Conservation (phyloP, 1,139 yeast genomes). For the Geotrichum bryndzae region DNA sequence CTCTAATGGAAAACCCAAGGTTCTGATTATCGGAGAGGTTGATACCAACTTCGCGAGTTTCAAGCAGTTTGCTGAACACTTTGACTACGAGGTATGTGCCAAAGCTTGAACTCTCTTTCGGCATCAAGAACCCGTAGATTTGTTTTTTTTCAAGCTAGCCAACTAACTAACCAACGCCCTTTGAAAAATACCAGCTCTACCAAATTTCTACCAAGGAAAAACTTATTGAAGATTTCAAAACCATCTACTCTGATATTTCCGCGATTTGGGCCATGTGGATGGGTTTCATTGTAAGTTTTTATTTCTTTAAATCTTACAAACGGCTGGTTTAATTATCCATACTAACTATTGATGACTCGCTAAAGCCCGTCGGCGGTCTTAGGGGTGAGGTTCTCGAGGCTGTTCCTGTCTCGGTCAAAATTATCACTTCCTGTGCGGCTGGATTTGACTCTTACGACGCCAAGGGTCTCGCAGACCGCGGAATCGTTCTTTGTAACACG, state of each 20-base stretch:
- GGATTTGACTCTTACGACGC: conserved; percentile 63
- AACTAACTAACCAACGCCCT: not conserved
- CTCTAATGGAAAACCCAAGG: conserved; percentile 9
- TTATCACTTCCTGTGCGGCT: conserved; percentile 62
- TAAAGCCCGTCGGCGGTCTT: conserved; percentile 25
- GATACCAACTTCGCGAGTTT: conserved; percentile 5
- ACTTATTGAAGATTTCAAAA: conserved; percentile 21
- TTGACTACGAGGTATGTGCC: conserved; percentile 10
- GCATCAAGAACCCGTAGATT: not conserved
- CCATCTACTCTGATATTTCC: conserved; percentile 19
- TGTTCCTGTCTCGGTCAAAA: conserved; percentile 49
- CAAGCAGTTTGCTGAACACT: conserved; percentile 5
- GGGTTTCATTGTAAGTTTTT: conserved; percentile 22
- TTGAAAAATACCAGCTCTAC: conserved; percentile 12
- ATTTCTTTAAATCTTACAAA: not conserved
- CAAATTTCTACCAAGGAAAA: conserved; percentile 22
- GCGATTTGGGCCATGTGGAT: conserved; percentile 26
- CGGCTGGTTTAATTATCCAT: not conserved
- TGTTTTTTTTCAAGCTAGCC: not conserved
- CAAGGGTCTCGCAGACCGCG: conserved; percentile 37
- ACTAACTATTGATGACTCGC: not conserved
- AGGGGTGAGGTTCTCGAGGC: conserved; percentile 42
- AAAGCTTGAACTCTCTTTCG: not conserved
- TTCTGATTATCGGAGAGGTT: conserved; percentile 12
- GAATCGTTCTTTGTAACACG: conserved; percentile 57